Percentiles rank a stretch among this genome's conserved stretches.
Conservation (phyloP, 352 stramenopile genomes). For the Phytophthora fragariae region DNA sequence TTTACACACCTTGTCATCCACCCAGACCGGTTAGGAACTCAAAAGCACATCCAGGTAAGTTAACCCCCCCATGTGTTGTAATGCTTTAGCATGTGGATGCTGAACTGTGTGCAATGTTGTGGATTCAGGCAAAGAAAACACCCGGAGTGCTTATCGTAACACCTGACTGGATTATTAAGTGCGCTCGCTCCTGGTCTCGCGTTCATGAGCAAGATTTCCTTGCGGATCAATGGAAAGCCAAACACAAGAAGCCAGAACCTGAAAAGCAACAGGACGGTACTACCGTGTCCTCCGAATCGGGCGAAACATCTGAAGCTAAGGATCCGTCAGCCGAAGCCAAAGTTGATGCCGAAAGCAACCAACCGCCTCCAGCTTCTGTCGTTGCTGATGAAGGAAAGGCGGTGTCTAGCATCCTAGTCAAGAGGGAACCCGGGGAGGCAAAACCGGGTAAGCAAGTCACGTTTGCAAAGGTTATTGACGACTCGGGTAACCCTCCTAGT, state of each 20-base stretch:
- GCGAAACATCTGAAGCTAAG: not conserved
- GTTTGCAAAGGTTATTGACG: constrained; percentile 58
- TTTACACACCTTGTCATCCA: constrained; percentile 90
- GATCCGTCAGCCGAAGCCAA: constrained; percentile 8
- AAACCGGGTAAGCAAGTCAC: constrained; percentile 63
- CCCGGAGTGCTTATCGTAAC: constrained; percentile 70
- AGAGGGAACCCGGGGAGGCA: constrained; percentile 18
- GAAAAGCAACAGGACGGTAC: constrained; percentile 21
- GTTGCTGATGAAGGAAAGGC: constrained; percentile 24
- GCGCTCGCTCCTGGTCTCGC: constrained; percentile 71
- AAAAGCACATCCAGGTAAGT: constrained; percentile 79
- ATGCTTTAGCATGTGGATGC: not conserved
- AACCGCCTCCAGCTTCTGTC: constrained; percentile 10
- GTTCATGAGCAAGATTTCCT: constrained; percentile 73
- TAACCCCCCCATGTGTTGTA: not conserved
- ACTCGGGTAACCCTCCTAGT: constrained; percentile 31
- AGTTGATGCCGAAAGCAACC: constrained; percentile 11
- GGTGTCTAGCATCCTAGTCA: constrained; percentile 29
- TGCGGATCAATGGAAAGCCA: constrained; percentile 69
- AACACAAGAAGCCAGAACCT: constrained; percentile 40
- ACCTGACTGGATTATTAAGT: constrained; percentile 86
- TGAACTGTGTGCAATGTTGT: constrained; percentile 13
- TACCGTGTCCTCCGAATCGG: constrained; percentile 5
- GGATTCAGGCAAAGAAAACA: constrained; percentile 62
- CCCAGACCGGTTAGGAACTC: constrained; percentile 76